phyloP scores from a whole-genome alignment of 2,329 filamentous ascomycete species.

The Fusarium brachygibbosum region DNA sequence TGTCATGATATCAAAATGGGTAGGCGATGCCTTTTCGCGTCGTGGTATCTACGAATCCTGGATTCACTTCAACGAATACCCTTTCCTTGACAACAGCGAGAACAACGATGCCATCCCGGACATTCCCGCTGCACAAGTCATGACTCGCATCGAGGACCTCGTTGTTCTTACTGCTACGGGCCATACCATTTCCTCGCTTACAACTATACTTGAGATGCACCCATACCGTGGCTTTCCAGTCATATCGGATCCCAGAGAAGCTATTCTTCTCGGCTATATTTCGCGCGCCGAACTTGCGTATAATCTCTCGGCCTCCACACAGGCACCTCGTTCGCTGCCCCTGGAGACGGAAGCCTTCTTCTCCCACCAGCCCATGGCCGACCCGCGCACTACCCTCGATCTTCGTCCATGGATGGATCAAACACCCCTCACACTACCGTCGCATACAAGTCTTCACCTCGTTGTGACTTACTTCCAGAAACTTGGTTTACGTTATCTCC shows the following conservation, averaged over 20 bases:
- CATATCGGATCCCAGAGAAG: constrained; percentile 80
- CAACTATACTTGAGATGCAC: constrained; percentile 77
- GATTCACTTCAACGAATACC: constrained; percentile 97
- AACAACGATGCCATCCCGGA: constrained; percentile 83
- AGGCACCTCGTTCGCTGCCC: constrained; percentile 71
- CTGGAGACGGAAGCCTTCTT: constrained; percentile 86
- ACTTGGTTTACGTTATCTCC: constrained; percentile 88
- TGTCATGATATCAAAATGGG: constrained; percentile 98
- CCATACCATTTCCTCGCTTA: constrained; percentile 85
- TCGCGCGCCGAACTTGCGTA: constrained; percentile 90
- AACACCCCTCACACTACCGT: constrained; percentile 91
- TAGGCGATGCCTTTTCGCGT: constrained; percentile 93
- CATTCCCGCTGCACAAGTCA: constrained; percentile 86
- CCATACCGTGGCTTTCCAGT: constrained; percentile 93
- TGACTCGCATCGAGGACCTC: constrained; percentile 93
- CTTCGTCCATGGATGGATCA: constrained; percentile 99
- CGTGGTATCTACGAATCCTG: constrained; percentile 97
- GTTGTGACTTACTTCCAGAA: constrained; percentile 95
- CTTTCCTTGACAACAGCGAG: constrained; percentile 90
- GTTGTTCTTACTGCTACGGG: constrained; percentile 88
- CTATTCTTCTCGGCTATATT: constrained; percentile 91
- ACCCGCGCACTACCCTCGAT: constrained; percentile 83
- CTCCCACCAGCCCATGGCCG: constrained; percentile 83
- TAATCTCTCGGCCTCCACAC: constrained; percentile 71
- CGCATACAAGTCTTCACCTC: constrained; percentile 82